phyloP scores from a whole-genome alignment of 768 basidiomycete species.

The Kwoniella dejecticola region DNA sequence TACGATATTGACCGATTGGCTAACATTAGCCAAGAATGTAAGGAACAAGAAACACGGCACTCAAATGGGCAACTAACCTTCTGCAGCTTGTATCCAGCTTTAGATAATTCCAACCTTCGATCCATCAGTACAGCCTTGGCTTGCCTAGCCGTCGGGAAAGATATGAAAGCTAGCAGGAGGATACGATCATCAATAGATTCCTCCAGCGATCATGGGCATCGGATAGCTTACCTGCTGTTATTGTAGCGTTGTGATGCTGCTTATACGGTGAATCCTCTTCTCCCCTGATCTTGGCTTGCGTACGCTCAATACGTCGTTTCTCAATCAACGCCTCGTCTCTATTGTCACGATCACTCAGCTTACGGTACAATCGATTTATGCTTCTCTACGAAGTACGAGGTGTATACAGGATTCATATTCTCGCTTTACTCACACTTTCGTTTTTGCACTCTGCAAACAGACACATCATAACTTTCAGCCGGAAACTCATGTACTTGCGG shows the following conservation, averaged over 20 bases:
- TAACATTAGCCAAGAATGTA: no score
- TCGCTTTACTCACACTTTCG: constrained; percentile 18
- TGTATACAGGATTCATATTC: no score
- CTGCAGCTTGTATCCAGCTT: constrained; percentile 23
- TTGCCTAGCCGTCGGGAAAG: constrained; percentile 27
- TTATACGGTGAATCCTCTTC: constrained; percentile 5
- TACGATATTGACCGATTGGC: no score
- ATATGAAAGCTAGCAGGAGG: constrained; percentile 31
- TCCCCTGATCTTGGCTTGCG: constrained; percentile 5
- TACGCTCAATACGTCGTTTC: constrained; percentile 12
- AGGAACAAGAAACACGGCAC: not conserved
- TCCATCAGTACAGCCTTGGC: constrained; percentile 19
- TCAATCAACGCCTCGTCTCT: constrained; percentile 15
- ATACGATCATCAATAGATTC: not conserved
- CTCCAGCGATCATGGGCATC: not conserved
- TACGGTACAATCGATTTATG: no score
- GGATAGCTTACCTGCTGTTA: constrained; percentile 16
- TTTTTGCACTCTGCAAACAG: constrained; percentile 10
- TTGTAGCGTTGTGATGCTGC: constrained; percentile 5
- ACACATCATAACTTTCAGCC: no score
- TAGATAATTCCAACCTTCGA: constrained; percentile 2
- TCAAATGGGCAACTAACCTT: constrained; percentile 13
- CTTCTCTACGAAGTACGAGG: not conserved
- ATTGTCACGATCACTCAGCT: no score
- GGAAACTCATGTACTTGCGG: no score